phyloP scores from a whole-genome alignment of 2,329 filamentous ascomycete genomes.

The Fusarium sp. region DNA sequence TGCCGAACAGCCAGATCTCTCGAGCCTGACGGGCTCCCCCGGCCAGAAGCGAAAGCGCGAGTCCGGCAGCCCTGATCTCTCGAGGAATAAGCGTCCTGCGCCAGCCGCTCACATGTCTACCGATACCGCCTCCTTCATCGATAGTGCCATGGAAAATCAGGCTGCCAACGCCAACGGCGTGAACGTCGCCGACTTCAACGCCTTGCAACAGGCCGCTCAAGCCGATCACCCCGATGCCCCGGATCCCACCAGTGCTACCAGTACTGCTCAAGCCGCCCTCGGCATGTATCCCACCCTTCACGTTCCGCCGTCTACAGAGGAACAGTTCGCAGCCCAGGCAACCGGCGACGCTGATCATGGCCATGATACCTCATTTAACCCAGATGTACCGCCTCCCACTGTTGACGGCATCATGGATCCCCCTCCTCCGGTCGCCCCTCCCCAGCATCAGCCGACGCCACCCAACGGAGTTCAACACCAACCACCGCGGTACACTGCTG shows the following conservation, averaged over 20 bases:
- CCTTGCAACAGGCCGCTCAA: constrained; percentile 68
- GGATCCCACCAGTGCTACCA: constrained; percentile 70
- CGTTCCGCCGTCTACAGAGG: constrained; percentile 71
- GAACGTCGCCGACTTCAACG: constrained; percentile 70
- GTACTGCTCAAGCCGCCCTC: constrained; percentile 72
- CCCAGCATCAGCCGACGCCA: constrained; percentile 52
- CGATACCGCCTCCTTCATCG: constrained; percentile 68
- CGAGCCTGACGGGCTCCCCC: constrained; percentile 60
- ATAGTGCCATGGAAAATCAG: constrained; percentile 65
- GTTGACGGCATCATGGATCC: constrained; percentile 52
- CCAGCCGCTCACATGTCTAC: constrained; percentile 63
- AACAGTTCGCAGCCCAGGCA: constrained; percentile 71
- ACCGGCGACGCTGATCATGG: constrained; percentile 53
- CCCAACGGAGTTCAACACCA: constrained; percentile 59
- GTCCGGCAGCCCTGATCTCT: constrained; percentile 65
- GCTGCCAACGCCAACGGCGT: constrained; percentile 59
- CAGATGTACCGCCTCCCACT: constrained; percentile 51
- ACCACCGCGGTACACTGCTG: constrained; percentile 54
- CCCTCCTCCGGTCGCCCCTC: constrained; percentile 37
- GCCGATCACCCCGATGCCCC: constrained; percentile 63
- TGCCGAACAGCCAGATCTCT: constrained; percentile 65
- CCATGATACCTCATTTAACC: constrained; percentile 54
- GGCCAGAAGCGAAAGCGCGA: constrained; percentile 71
- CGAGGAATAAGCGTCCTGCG: constrained; percentile 66
- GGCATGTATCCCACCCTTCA: constrained; percentile 74